Conservation (phyloP, 768 basidiomycete genomes). For the Lyophyllum semitale region DNA sequence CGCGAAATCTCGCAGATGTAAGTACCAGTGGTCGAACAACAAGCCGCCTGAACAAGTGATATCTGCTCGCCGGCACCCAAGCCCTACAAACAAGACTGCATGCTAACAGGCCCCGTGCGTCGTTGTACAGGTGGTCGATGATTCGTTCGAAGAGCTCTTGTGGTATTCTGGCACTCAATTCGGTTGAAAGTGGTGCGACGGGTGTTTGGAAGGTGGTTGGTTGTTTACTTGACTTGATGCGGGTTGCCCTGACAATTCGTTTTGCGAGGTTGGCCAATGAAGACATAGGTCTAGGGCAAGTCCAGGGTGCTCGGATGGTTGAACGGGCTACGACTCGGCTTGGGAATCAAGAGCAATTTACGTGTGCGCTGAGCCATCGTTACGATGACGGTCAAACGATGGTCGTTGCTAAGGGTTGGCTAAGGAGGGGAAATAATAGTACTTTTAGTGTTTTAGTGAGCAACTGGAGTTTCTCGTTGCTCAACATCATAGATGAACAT, state of each 20-base stretch:
- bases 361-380: too few relatives aligned
- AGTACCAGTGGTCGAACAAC: slow-evolving; percentile 11
- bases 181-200: slow-evolving; percentile 2
- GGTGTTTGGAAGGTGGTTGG: not conserved
- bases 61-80: slow-evolving; percentile 22
- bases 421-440: not conserved
- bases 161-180: slow-evolving; percentile 11
- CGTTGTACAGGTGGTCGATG: slow-evolving; percentile 11
- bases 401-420: not conserved
- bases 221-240: not conserved
- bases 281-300: not conserved
- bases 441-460: too few relatives aligned
- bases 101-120: slow-evolving; percentile 11
- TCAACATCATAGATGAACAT: too few relatives aligned
- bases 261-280: slow-evolving; percentile 8
- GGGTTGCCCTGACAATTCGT: slow-evolving; percentile 5
- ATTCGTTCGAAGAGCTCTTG: slow-evolving; percentile 18
- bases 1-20: not conserved
- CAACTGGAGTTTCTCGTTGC: too few relatives aligned
- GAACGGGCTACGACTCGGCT: not conserved
- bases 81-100: slow-evolving; percentile 26
- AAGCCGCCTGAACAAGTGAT: slow-evolving; percentile 10
- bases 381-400: not conserved
- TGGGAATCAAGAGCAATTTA: too few relatives aligned
- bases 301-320: not conserved